Percentiles rank a stretch among this genome's conserved stretches.
Evolutionary conservation across 139 green algal species (phyloP).

Genomic region (Gonium pectorale): DNA sequence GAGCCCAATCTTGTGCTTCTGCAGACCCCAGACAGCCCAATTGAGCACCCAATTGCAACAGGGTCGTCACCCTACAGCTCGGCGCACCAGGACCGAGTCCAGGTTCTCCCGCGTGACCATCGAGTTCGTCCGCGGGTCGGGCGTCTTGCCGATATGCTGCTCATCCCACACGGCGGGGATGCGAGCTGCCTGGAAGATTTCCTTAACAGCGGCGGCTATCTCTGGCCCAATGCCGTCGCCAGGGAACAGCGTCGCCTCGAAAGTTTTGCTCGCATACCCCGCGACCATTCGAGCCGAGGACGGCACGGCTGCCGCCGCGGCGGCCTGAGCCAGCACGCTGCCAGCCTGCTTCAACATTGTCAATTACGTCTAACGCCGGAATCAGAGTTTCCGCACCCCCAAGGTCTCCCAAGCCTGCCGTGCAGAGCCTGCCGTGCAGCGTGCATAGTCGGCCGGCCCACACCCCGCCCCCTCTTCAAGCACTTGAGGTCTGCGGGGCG

Average conservation of each 20-base stretch:
- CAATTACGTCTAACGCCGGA: too few species aligned
- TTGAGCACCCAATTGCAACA: not conserved
- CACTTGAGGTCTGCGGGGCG: too few species aligned
- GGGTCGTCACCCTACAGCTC: too few species aligned
- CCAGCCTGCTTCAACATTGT: constrained; percentile 37
- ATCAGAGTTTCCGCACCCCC: too few species aligned
- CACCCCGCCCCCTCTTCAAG: too few species aligned
- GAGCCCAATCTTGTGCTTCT: constrained; percentile 90
- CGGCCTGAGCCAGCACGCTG: not conserved
- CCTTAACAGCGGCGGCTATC: constrained; percentile 85
- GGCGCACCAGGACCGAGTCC: constrained; percentile 90
- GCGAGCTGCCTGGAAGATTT: constrained; percentile 85
- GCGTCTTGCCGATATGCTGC: constrained; percentile 84
- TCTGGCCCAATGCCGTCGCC: constrained; percentile 94
- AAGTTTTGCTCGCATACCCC: constrained; percentile 38
- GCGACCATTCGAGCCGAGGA: constrained; percentile 10
- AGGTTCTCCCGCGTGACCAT: constrained; percentile 95
- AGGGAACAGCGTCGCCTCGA: constrained; percentile 79
- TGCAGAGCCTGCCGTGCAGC: too few species aligned
- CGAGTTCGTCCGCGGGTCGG: constrained; percentile 93
- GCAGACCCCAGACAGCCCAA: constrained; percentile 33
- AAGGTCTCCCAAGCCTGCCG: too few species aligned
- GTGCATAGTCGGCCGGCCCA: too few species aligned
- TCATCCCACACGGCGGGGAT: constrained; percentile 93
- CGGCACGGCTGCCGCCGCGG: not conserved